phyloP scores from a whole-genome alignment of 148 eudicot species.

The Camellia granthamiana region DNA sequence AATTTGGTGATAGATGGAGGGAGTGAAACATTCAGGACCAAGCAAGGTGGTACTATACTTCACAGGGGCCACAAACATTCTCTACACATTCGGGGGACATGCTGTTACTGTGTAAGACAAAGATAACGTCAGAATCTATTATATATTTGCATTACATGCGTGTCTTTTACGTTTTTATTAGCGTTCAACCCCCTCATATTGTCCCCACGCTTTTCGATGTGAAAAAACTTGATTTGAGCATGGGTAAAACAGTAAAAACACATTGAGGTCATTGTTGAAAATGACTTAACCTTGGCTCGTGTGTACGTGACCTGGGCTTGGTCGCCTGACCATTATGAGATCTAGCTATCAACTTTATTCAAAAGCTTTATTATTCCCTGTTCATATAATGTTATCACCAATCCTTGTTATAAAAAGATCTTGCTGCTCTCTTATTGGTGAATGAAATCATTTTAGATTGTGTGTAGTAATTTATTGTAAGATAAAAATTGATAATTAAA shows the following conservation, averaged over 20 bases:
- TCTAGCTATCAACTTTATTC: neutral
- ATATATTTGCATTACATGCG: neutral
- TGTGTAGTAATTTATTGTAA: too few relatives aligned
- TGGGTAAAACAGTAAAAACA: slow-evolving; percentile 13
- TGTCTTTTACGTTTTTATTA: slow-evolving; percentile 4
- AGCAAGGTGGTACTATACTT: slow-evolving; percentile 75
- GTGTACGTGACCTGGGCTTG: slow-evolving; percentile 13
- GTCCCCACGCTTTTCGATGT: slow-evolving; percentile 1
- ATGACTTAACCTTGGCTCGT: slow-evolving; percentile 28
- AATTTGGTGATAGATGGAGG: slow-evolving; percentile 55
- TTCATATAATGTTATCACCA: slow-evolving; percentile 12
- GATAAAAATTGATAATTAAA: too few relatives aligned
- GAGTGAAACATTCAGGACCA: slow-evolving; percentile 80
- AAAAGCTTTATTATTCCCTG: slow-evolving; percentile 17
- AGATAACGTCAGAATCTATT: neutral
- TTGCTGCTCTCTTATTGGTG: neutral
- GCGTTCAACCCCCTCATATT: neutral
- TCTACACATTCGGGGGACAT: slow-evolving; percentile 96
- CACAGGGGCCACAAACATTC: slow-evolving; percentile 97
- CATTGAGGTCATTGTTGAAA: slow-evolving; percentile 17
- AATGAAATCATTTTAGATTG: too few relatives aligned
- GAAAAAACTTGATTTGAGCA: neutral
- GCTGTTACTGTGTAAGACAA: slow-evolving; percentile 96
- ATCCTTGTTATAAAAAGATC: neutral
- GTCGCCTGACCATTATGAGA: slow-evolving; percentile 1